phyloP scores from a whole-genome alignment of 441 rosid genomes.

The Eutrema salsugineum region DNA sequence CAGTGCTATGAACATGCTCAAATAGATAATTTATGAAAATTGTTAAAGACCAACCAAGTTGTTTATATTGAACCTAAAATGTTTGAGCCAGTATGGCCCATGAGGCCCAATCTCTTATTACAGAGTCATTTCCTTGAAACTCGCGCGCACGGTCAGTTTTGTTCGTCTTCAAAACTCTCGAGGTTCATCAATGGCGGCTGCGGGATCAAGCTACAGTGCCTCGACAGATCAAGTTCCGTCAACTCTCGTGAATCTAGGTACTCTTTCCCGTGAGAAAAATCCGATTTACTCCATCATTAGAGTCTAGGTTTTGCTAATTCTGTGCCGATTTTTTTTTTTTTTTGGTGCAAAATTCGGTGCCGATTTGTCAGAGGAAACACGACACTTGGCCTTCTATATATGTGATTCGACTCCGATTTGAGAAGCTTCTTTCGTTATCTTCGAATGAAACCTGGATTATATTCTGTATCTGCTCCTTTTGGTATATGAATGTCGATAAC shows the following conservation, averaged over 20 bases:
- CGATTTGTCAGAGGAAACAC: conserved; percentile 2
- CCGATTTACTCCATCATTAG: not conserved
- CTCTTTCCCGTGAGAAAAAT: not conserved
- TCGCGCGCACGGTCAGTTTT: no score
- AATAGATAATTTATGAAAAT: no score
- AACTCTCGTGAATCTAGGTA: conserved; percentile 9
- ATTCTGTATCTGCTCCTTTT: not conserved
- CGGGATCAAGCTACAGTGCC: conserved; percentile 25
- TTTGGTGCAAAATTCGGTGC: no score
- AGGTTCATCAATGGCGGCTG: conserved; percentile 24
- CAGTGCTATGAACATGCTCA: not conserved
- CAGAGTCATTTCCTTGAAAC: no score
- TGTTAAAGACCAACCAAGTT: no score
- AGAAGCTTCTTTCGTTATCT: not conserved
- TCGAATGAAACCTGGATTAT: not conserved
- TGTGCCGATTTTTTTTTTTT: conserved; percentile 7
- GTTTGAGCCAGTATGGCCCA: no score
- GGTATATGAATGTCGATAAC: not conserved
- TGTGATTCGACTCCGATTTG: not conserved
- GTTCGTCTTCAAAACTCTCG: conserved; percentile 1
- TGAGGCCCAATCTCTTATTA: no score
- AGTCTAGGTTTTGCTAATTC: conserved; percentile 3
- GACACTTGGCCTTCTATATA: not conserved
- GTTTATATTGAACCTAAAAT: no score
- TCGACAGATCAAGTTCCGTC: conserved; percentile 18